A percentile compares a stretch with the other conserved stretches of the same genome.
Evolutionary conservation across 2,329 filamentous ascomycete genomes (phyloP).

Genomic region (Pseudomassariella vexata): DNA sequence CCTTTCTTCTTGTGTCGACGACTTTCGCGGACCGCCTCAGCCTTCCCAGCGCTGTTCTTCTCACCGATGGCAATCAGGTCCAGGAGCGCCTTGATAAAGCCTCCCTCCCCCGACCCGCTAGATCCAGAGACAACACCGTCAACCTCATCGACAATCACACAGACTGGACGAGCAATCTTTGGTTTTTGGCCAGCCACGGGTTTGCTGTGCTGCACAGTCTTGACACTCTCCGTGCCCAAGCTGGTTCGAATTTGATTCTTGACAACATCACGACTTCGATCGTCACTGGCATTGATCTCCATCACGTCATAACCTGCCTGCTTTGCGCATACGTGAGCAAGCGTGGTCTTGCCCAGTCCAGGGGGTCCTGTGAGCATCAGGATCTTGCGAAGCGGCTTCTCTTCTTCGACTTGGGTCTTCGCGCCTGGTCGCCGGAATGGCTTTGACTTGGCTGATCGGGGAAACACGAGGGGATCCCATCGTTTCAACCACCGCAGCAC

Average conservation of each 20-base stretch:
- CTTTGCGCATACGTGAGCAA: constrained; percentile 90
- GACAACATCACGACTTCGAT: constrained; percentile 83
- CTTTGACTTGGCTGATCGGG: constrained; percentile 61
- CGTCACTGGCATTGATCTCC: constrained; percentile 97
- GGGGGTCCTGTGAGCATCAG: constrained; percentile 86
- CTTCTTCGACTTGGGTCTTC: constrained; percentile 50
- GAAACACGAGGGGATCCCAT: constrained; percentile 93
- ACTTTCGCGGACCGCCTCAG: constrained; percentile 20
- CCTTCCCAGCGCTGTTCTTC: constrained; percentile 54
- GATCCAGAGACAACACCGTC: constrained; percentile 86
- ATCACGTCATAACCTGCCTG: constrained; percentile 96
- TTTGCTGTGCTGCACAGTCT: constrained; percentile 58
- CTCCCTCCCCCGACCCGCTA: constrained; percentile 75
- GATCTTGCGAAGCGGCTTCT: constrained; percentile 80
- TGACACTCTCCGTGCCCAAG: constrained; percentile 90
- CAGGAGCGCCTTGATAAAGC: constrained; percentile 91
- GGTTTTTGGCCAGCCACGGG: constrained; percentile 45
- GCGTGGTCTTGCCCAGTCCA: constrained; percentile 89
- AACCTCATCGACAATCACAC: constrained; percentile 92
- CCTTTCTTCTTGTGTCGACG: constrained; percentile 63
- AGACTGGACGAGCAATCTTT: constrained; percentile 79
- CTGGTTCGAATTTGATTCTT: constrained; percentile 87
- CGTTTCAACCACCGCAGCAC: constrained; percentile 90
- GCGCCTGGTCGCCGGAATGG: constrained; percentile 38
- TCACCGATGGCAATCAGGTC: constrained; percentile 84